A percentile compares a stretch with the other conserved stretches of the same genome.
Conservation (phyloP, 306 rosid genomes). For the Vicia faba region DNA sequence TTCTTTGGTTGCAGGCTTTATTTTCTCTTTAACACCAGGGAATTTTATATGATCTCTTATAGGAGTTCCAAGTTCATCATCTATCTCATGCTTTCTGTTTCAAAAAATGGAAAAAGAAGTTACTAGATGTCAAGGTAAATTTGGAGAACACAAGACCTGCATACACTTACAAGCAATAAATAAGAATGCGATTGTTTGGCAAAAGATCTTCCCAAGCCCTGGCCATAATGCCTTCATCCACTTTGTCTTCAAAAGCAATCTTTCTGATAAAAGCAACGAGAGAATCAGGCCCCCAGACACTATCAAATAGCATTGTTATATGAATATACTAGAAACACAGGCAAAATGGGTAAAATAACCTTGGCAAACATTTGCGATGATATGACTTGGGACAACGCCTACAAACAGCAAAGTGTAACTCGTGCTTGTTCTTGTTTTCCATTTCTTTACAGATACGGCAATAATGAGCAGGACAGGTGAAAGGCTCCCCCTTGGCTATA, state of each 20-base stretch:
- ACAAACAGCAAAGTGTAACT: constrained; percentile 81
- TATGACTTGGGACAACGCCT: constrained; percentile 94
- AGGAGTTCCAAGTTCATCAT: constrained; percentile 71
- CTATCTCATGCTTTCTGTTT: constrained; percentile 76
- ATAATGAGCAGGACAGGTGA: constrained; percentile 81
- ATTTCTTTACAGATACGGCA: constrained; percentile 75
- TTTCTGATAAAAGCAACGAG: constrained; percentile 57
- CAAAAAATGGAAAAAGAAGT: constrained; percentile 35
- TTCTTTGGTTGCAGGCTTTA: constrained; percentile 45
- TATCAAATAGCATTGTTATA: constrained; percentile 10
- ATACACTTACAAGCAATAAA: constrained; percentile 84
- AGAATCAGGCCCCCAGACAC: constrained; percentile 38
- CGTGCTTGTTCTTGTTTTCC: constrained; percentile 64
- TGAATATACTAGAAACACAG: neutral
- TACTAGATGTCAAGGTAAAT: constrained; percentile 32
- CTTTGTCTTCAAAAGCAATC: constrained; percentile 57
- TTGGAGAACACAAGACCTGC: constrained; percentile 24
- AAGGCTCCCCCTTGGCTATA: constrained; percentile 66
- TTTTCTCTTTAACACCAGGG: constrained; percentile 53
- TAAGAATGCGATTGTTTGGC: constrained; percentile 75
- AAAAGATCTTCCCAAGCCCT: constrained; percentile 88
- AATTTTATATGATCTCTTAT: constrained; percentile 73
- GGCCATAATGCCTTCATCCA: constrained; percentile 41
- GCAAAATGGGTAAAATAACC: constrained; percentile 45
- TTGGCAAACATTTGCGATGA: constrained; percentile 92